phyloP scores from a whole-genome alignment of 1,284 basidiomycete species.

The Ceratobasidium papillatum region DNA sequence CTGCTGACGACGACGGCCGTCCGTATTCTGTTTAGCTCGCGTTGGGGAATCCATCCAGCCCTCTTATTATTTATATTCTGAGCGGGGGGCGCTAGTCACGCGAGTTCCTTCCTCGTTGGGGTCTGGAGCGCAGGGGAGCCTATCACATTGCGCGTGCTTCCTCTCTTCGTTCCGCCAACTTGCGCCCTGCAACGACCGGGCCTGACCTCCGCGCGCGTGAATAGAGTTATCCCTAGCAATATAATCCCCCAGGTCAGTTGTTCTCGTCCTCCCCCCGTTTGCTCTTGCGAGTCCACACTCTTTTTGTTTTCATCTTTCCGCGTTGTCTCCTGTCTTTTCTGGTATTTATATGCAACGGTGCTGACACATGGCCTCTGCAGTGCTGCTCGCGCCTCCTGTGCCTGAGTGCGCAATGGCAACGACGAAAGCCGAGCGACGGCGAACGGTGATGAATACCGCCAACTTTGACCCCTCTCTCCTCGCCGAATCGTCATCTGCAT shows the following conservation, averaged over 20 bases:
- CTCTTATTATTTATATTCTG: not conserved
- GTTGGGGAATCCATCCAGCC: not conserved
- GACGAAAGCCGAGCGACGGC: slow-evolving; percentile 33
- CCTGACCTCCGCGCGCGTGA: slow-evolving; percentile 7
- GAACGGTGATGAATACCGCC: slow-evolving; percentile 37
- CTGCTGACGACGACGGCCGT: not conserved
- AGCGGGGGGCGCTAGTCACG: not conserved
- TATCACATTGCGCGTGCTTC: not conserved
- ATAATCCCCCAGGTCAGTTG: slow-evolving; percentile 13
- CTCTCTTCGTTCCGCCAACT: not conserved
- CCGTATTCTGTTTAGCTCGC: not conserved
- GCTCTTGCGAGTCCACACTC: not conserved
- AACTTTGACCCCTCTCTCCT: slow-evolving; percentile 37
- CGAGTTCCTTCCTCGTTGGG: not conserved
- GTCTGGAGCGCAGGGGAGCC: not conserved
- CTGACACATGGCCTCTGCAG: slow-evolving; percentile 5
- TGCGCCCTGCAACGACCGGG: slow-evolving; percentile 10
- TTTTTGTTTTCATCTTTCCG: not conserved
- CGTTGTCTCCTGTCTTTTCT: not conserved
- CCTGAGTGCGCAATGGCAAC: slow-evolving; percentile 4
- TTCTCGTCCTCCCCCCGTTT: not conserved
- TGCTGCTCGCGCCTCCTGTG: not conserved
- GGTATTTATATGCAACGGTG: not conserved
- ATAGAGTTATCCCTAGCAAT: not conserved
- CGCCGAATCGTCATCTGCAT: slow-evolving; percentile 6